A percentile compares a stretch with the other conserved stretches of the same genome.
These are phyloP conservation scores for Chaetomium globosum DNA, from an alignment of 2,329 filamentous ascomycete genomes.

Conservation along the genomic window DNA sequence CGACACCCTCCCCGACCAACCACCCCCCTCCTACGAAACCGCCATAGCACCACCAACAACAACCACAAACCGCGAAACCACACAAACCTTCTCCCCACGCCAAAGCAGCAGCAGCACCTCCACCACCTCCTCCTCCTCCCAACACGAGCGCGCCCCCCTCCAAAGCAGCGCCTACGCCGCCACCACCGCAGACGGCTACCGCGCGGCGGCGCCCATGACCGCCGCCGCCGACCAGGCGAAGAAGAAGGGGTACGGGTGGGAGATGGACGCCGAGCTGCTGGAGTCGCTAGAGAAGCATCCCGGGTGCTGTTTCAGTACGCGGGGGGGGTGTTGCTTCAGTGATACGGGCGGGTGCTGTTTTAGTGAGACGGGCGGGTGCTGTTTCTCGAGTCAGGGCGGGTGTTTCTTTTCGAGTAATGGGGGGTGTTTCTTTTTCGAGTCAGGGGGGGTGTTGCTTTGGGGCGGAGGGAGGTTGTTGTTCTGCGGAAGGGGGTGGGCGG, in stretches of 20 bases:
- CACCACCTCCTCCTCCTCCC: background rate
- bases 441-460: conserved; percentile 25
- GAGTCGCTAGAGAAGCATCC: conserved; percentile 6
- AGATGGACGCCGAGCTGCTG: background rate
- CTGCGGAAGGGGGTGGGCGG: too few relatives aligned
- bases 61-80: background rate
- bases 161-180: background rate
- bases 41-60: background rate
- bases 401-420: conserved; percentile 30
- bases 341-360: conserved; percentile 30
- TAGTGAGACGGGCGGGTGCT: background rate
- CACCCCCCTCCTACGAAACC: conserved; percentile 20
- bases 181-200: background rate
- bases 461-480: background rate
- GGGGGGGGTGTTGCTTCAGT: conserved; percentile 33
- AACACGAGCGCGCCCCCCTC: background rate
- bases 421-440: conserved; percentile 28
- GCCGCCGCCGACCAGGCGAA: background rate
- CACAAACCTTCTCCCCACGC: background rate
- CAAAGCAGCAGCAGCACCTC: background rate
- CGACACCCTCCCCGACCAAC: conserved; percentile 7
- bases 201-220: background rate
- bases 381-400: conserved; percentile 26
- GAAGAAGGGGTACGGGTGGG: background rate
- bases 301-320: conserved; percentile 23